phyloP scores from a whole-genome alignment of 352 stramenopile genomes.

The Pythium myriotylum region DNA sequence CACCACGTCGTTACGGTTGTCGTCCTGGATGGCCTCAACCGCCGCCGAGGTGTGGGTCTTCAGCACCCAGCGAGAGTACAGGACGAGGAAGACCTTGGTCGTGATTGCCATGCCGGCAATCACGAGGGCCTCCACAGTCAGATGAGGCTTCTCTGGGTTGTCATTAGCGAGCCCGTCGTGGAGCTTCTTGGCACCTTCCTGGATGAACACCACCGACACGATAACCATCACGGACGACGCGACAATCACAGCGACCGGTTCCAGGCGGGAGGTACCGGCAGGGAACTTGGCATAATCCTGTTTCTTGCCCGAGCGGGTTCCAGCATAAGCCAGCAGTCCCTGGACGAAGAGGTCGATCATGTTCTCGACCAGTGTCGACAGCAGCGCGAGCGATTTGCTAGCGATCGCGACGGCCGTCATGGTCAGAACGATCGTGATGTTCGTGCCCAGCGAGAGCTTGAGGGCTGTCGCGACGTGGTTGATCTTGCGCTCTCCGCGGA shows the following conservation, averaged over 20 bases:
- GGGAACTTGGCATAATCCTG: conserved; percentile 91
- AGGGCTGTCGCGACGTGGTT: conserved; percentile 62
- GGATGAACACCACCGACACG: conserved; percentile 83
- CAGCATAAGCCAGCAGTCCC: conserved; percentile 88
- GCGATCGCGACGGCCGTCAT: conserved; percentile 72
- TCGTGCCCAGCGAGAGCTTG: conserved; percentile 58
- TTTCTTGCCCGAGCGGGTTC: conserved; percentile 75
- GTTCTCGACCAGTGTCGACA: conserved; percentile 91
- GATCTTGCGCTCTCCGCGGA: conserved; percentile 41
- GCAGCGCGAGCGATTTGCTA: conserved; percentile 87
- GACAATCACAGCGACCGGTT: conserved; percentile 93
- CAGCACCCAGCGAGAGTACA: conserved; percentile 66
- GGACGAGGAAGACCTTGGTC: conserved; percentile 70
- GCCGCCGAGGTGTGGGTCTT: conserved; percentile 50
- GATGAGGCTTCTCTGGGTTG: conserved; percentile 78
- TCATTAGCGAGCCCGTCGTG: conserved; percentile 47
- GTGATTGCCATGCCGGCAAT: conserved; percentile 67
- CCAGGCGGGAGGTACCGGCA: conserved; percentile 87
- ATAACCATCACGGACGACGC: conserved; percentile 93
- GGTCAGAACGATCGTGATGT: conserved; percentile 66
- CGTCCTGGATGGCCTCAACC: conserved; percentile 75
- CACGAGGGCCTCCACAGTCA: conserved; percentile 86
- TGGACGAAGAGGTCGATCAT: conserved; percentile 93
- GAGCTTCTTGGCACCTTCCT: conserved; percentile 56
- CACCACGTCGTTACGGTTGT: conserved; percentile 95